Evolutionary conservation across 257 asterid genomes (phyloP), one percentile per base, ranked within the genome.

Genomic region (Osmanthus fragrans): DNA sequence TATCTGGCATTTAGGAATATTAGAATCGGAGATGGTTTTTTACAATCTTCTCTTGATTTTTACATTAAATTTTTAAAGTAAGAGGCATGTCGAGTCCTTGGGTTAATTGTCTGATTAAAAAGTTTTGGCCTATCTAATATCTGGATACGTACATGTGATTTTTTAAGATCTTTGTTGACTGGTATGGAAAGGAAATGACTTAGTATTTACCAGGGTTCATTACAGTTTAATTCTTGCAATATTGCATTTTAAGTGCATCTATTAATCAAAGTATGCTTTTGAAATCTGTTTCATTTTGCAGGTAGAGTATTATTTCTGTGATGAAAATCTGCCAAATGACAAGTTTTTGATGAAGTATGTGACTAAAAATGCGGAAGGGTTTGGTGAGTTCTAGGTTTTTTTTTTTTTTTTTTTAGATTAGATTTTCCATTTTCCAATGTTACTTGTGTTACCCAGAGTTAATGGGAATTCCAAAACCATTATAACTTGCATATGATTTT

Each of bases 251-350:
- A 39, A 51, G 27, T 32, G 51, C 68, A 45, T 76, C 76, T 74
- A 58, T 45, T 32, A 40, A 42, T 72, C 45, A 47, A 45, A 33
- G 65, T 56, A 3, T 72, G 18, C 54, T 69, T 75, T 75, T 42
- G 12, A 75, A 60, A 60, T 29, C n/a, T 78, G 33, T 23, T 69
- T 47, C 3, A 13, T 58, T 73, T 77, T 88, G 79, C 91, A 95
- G 99, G 97, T 87, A 67, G 99, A 95, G 84, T 95, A 91, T 84
- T 95, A 95, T 89, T 91, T 95, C 86, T 86, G 98, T 75, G 99
- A 95, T 73, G 99, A 91, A 86, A 93, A 95, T 67, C 79, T 95
- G 85, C 89, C 91, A 11, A 83, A 87, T 11, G 99, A 95, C 89
- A 90, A 93, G 87, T 91, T 45, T 86, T 67, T 95, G 83, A 56